Evolutionary conservation across 2,329 filamentous ascomycete genomes (phyloP).

Genomic region (Dactylellina cionopaga): DNA sequence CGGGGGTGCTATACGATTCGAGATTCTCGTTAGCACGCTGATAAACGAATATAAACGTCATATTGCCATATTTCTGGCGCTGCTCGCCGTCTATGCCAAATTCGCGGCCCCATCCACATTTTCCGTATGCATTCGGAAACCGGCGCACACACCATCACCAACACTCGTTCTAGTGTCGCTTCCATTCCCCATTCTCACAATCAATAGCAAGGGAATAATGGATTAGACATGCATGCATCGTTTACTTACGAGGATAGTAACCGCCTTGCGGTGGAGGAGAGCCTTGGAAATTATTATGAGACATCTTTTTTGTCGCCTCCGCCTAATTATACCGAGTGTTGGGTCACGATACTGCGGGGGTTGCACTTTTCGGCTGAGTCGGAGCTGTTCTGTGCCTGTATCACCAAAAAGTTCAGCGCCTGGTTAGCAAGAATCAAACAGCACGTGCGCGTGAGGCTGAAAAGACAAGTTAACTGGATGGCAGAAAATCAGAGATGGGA

Average conservation of each 20-base stretch:
- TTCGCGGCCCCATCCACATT: neutral
- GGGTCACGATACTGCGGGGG: neutral
- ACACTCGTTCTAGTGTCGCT: constrained; percentile 12
- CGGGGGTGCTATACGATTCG: constrained; percentile 17
- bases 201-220: neutral
- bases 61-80: neutral
- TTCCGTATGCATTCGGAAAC: constrained; percentile 34
- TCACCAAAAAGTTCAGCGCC: neutral
- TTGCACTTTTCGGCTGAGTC: constrained; percentile 18
- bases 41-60: neutral
- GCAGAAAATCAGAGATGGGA: constrained; percentile 5
- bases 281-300: constrained; percentile 42
- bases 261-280: constrained; percentile 61
- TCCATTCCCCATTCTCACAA: neutral
- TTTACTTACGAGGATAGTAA: constrained; percentile 64
- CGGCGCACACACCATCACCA: constrained; percentile 9
- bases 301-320: constrained; percentile 26
- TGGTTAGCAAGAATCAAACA: constrained; percentile 34
- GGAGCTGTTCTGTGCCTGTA: constrained; percentile 14
- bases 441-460: constrained; percentile 10
- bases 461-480: constrained; percentile 7
- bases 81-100: neutral
- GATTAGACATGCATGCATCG: constrained; percentile 53
- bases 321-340: neutral
- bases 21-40: neutral